Evolutionary conservation across 345 rosid genomes (phyloP), one percentile per base, ranked within the genome.

Genomic region (Orychophragmus violaceus): DNA sequence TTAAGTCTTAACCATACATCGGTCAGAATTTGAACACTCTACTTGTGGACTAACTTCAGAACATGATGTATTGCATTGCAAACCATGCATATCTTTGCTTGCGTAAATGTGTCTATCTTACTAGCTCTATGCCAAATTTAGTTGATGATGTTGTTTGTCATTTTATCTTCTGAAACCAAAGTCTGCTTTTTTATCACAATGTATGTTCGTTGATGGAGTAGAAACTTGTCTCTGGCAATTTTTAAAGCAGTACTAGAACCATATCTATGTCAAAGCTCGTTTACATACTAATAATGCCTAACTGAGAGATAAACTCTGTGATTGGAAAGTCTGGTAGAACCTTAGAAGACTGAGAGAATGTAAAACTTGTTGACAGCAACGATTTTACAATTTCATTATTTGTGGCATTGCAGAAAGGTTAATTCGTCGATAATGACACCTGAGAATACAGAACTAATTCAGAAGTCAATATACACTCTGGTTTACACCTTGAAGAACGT

Each of bases 401-500:
- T 23, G 30, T 49, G 10, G 39, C 41, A 22, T 24, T 67, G 71
- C 85, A 87, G 94, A 68, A 81, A 64, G 82, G 90, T 82, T 74
- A 84, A 84, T 72, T 81, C 95, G 8, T 82, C 96, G 11, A 76
- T 94, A 32, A 84, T 88, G 89, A 94, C 97, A 52, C 90, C 97
- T 0, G 96, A 94, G 85, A 94, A 88, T 74, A 85, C 93, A 1
- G 91, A 94, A 77, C 77, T 91, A 59, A 80, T 91, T 35, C 89
- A 83, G 50, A 91, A 87, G 78, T 94, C 96, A 64, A 74, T 95
- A 33, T 79, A 89, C 77, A 87, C 90, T 71, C 81, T 95, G 58
- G 82, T 89, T 60, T 89, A 91, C 72, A 87, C 99, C 14, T 74
- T 95, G 84, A 95, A 89, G 84, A 95, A 95, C 76, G 71, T 91